These are phyloP conservation scores for Eutreptiella sp. DNA, from an alignment of 208 protist genomes.

Conservation along the genomic window DNA sequence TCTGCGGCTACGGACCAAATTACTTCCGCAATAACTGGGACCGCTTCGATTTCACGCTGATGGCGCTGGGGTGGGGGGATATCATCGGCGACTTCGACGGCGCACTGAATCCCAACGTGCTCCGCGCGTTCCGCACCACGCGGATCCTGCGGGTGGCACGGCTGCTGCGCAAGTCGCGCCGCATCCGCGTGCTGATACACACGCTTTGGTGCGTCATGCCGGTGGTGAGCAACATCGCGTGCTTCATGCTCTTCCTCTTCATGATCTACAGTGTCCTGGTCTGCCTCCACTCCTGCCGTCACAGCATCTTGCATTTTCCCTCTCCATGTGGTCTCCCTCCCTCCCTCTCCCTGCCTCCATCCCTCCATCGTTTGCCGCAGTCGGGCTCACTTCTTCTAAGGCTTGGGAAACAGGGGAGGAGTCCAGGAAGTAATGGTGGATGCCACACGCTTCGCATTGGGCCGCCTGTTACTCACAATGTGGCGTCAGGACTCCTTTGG, in stretches of 20 bases:
- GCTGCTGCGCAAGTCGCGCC: conserved; percentile 8
- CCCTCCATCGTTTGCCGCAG: no score
- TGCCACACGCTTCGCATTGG: no score
- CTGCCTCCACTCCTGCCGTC: no score
- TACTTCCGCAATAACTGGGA: conserved; percentile 31
- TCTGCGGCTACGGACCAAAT: conserved; percentile 3
- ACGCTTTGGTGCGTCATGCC: conserved; percentile 31
- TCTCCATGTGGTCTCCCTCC: no score
- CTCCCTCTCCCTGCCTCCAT: no score
- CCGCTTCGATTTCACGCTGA: conserved; percentile 32
- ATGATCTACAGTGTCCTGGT: conserved; percentile 32
- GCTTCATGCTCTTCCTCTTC: conserved; percentile 25
- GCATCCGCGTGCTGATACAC: conserved; percentile 25
- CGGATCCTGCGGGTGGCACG: conserved; percentile 23
- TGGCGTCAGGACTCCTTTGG: no score
- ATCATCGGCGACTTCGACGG: no score
- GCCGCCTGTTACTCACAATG: no score
- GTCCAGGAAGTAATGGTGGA: no score
- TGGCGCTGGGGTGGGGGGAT: conserved; percentile 8
- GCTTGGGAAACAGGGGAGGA: no score
- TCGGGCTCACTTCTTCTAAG: no score
- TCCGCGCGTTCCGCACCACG: conserved; percentile 32
- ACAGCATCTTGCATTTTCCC: no score
- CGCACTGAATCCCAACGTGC: background rate
- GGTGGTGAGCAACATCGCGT: conserved; percentile 28